Conservation (phyloP, 1,284 basidiomycete species). For the Cutaneotrichosporon sp. region DNA sequence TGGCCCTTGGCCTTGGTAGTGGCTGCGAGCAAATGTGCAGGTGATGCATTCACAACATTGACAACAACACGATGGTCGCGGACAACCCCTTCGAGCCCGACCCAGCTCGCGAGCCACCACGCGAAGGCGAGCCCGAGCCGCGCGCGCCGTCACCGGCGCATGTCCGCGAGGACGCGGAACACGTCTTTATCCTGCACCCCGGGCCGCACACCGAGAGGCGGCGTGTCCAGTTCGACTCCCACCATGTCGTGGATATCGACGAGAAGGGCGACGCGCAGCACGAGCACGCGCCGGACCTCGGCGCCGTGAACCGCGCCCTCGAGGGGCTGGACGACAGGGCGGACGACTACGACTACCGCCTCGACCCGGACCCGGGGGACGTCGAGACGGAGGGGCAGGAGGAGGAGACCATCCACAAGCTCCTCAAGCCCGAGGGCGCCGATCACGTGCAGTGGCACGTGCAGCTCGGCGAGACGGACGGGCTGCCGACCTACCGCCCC, state of each 20-base stretch:
- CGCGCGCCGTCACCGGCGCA: constrained; percentile 12
- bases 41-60: background rate
- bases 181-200: too few species aligned
- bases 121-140: too few species aligned
- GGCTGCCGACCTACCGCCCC: constrained; percentile 43
- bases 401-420: constrained; percentile 15
- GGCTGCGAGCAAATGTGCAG: background rate
- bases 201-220: constrained; percentile 18
- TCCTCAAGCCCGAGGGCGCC: constrained; percentile 29
- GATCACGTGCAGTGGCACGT: constrained; percentile 45
- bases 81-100: constrained; percentile 41
- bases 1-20: background rate
- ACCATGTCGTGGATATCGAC: constrained; percentile 43
- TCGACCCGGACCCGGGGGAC: constrained; percentile 28
- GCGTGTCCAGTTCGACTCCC: constrained; percentile 50
- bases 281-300: constrained; percentile 37
- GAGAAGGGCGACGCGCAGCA: constrained; percentile 12
- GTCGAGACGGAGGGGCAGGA: background rate
- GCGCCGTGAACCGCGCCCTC: constrained; percentile 41
- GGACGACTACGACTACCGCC: constrained; percentile 53
- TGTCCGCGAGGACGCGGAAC: constrained; percentile 36
- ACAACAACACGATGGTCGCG: constrained; percentile 26
- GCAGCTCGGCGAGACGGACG: constrained; percentile 54
- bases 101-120: too few species aligned
- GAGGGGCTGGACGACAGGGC: constrained; percentile 24